Base-by-base conservation (phyloP, 352 stramenopile species). In the Phytopythium sindhum region DNA sequence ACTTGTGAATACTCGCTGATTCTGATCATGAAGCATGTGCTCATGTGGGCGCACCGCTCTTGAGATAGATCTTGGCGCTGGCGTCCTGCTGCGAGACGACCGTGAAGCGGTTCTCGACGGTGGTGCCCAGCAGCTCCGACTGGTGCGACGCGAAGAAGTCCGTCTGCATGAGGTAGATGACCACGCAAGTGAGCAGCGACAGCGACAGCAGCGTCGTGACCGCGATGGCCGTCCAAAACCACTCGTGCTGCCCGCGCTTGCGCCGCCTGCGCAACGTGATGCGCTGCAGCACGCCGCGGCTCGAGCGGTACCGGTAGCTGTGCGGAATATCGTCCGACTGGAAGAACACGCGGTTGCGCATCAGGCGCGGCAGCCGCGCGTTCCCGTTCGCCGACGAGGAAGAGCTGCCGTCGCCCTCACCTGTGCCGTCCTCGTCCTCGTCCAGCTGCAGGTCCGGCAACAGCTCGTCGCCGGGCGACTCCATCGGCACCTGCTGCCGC, bases 101-200 rank as follows among this genome's bases (percentile, higher is more conserved):
- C 8, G 84, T 92, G 50, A 93, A 95, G 17, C 82, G 72, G 31
- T 93, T 88, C 57, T 95, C 86, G 54, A 95, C 81, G 0, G 80
- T 93, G 37, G 83, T 88, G 23, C 84, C 84, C 39, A 95, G 84
- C n/a, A 95, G 55, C 31, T 95, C 84, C 35, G 70, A 88, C 64
- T 93, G 86, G 63, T 95, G 84, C 11, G 77, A 84, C 63, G 78
- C 78, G 39, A 95, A 95, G 71, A 95, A 93, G 62, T 93, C 84
- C 12, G 84, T 87, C 60, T 92, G 82, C 61, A 79, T 80, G 28
- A 95, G 72, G 65, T 92, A 92, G 24, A 89, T 74, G 24, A 78
- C 75, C 19, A 90, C 68, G 26, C 74, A 67, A n/a, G 57, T 72
- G 66, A 93, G 77, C 10, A 93, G 70, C 1, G 68, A 71, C 42